Evolutionary conservation across 495 filamentous ascomycete species (phyloP), one percentile per base, ranked within the genome.

Genomic region (Oleoguttula mirabilis): DNA sequence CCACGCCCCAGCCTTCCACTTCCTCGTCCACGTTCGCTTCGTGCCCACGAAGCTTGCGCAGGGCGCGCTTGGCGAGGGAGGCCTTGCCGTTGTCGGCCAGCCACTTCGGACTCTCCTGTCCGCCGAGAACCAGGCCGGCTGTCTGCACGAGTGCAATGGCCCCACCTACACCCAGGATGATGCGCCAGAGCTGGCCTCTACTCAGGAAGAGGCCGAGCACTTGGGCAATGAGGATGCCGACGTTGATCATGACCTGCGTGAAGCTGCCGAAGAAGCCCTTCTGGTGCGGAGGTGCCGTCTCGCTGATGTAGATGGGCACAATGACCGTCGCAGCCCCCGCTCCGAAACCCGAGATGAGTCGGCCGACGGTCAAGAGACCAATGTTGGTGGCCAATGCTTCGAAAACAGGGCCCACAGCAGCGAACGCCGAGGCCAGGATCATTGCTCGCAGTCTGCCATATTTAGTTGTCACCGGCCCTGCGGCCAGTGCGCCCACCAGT

Each of bases 231-330:
- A 98, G 58, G 36, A 98, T 96, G 11, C 90, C 90, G n/a, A 90
- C 63, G 52, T 95, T 95, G 58, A 88, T 85, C 66, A 84, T 87
- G 48, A 98, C 70, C 55, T 98, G 90, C 3, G 90, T 98, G 52
- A 92, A 78, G 12, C 81, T 78, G 6, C 92, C 90, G 55, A 94
- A 94, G 43, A 87, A 75, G 1, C 92, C 92, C 31, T 80, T 79
- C 36, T 81, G 71, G 3, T 63, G 63, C 0, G 81, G 82, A 12
- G 88, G 90, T 0, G 87, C 81, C 14, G 93, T 69, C 59, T 98
- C 92, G 14, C 84, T 85, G 44, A 98, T 82, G 61, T 88, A 96
- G 22, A 96, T 75, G n/a, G 90, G 90, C 0, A 90, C 84, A n/a
- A 93, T 80, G 17, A 96, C 90, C 7, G 87, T 82, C 6, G 84